Evolutionary conservation across 257 asterid genomes (phyloP).

Genomic region (Nyctanthes arbortristis): DNA sequence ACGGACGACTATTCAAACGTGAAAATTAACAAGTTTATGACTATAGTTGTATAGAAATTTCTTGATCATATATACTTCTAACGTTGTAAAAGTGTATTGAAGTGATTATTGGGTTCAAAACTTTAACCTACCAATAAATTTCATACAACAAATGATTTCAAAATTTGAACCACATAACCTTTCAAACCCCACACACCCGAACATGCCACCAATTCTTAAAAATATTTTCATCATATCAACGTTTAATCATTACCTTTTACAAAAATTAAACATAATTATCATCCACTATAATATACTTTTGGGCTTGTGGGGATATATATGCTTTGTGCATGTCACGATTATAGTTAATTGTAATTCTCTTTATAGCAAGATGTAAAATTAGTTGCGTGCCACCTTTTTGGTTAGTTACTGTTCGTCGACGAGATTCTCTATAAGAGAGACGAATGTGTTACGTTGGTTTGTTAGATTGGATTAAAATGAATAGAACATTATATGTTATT

Average conservation of each 20-base stretch:
- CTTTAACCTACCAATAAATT: slow-evolving; percentile 35
- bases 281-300: slow-evolving; percentile 12
- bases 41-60: too few relatives aligned
- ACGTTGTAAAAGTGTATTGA: slow-evolving; percentile 37
- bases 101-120: slow-evolving; percentile 29
- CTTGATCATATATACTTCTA: too few relatives aligned
- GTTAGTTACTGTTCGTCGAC: too few relatives aligned
- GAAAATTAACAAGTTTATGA: too few relatives aligned
- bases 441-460: too few relatives aligned
- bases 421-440: too few relatives aligned
- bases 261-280: not conserved
- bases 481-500: not conserved
- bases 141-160: slow-evolving; percentile 38
- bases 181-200: not conserved
- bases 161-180: slow-evolving; percentile 58
- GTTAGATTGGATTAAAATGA: too few relatives aligned
- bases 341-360: not conserved
- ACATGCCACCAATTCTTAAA: slow-evolving; percentile 27
- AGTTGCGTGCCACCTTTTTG: too few relatives aligned
- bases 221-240: slow-evolving; percentile 35
- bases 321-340: not conserved
- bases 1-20: too few relatives aligned
- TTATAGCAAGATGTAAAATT: too few relatives aligned
- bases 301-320: slow-evolving; percentile 30
- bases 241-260: slow-evolving; percentile 33